Conservation (phyloP, 345 rosid genomes). For the Populus tremula region DNA sequence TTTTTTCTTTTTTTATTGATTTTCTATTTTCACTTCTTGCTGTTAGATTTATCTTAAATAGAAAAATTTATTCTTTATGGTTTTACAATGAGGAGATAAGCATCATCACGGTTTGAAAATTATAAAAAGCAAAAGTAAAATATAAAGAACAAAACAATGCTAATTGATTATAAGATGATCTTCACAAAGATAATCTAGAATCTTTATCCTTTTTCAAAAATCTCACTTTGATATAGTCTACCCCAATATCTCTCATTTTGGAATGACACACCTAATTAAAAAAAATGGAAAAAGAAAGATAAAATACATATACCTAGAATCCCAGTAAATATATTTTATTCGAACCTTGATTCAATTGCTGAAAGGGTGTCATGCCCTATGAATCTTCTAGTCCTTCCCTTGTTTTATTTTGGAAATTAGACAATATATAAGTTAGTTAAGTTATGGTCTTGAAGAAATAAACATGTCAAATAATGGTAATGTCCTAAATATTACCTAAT, state of each 20-base stretch:
- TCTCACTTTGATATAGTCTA: background rate
- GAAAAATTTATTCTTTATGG: too few species aligned
- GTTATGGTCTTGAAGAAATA: background rate
- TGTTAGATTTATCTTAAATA: too few species aligned
- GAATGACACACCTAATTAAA: background rate
- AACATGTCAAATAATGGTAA: background rate
- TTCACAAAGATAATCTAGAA: slow-evolving; percentile 14
- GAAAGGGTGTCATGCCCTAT: background rate
- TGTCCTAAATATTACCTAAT: background rate
- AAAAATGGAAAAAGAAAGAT: background rate
- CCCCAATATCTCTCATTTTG: background rate
- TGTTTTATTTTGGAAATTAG: background rate
- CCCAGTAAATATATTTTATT: background rate
- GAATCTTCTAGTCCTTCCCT: too few species aligned
- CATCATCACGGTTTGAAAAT: background rate
- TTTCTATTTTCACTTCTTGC: background rate
- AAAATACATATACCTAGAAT: background rate
- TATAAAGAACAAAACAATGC: background rate
- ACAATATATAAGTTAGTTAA: slow-evolving; percentile 1
- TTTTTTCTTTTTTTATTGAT: background rate
- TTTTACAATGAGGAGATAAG: background rate
- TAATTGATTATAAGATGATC: background rate
- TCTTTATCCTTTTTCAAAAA: background rate
- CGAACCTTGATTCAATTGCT: background rate
- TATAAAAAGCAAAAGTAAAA: slow-evolving; percentile 3